Evolutionary conservation across 116 monocot species (phyloP).

Genomic region (Phalaenopsis hybrid): DNA sequence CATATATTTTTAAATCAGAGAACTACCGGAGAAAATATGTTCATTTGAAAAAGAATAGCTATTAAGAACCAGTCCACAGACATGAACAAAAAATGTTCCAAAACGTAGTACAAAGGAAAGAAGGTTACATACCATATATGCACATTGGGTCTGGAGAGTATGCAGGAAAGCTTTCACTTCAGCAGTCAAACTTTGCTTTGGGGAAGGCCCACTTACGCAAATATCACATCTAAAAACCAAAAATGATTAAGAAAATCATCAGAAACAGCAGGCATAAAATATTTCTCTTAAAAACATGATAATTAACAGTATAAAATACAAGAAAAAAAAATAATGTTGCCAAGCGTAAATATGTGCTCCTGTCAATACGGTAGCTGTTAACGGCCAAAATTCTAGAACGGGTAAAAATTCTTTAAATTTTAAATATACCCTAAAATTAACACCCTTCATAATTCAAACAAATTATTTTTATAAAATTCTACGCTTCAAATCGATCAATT

Average conservation of each 20-base stretch:
- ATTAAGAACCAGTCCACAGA: background rate
- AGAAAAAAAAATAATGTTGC: background rate
- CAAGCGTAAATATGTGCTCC: background rate
- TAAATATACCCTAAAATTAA: too few relatives aligned
- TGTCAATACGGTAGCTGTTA: too few relatives aligned
- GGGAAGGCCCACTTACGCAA: slow-evolving; percentile 58
- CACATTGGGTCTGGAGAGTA: slow-evolving; percentile 39
- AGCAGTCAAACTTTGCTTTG: slow-evolving; percentile 59
- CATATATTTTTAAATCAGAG: background rate
- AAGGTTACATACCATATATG: slow-evolving; percentile 21
- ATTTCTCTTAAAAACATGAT: background rate
- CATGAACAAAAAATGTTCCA: background rate
- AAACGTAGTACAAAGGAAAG: background rate
- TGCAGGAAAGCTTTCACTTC: slow-evolving; percentile 52
- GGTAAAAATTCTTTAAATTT: too few relatives aligned
- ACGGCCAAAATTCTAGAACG: too few relatives aligned
- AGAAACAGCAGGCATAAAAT: background rate
- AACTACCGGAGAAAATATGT: background rate
- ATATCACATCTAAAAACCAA: slow-evolving; percentile 66
- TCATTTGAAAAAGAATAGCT: background rate
- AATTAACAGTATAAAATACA: background rate
- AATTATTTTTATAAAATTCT: too few relatives aligned
- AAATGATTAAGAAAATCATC: background rate
- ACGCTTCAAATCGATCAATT: too few relatives aligned
- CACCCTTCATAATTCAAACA: too few relatives aligned